Base-by-base conservation (phyloP, 176 grass and related monocot species). In the Raddia distichophylla region DNA sequence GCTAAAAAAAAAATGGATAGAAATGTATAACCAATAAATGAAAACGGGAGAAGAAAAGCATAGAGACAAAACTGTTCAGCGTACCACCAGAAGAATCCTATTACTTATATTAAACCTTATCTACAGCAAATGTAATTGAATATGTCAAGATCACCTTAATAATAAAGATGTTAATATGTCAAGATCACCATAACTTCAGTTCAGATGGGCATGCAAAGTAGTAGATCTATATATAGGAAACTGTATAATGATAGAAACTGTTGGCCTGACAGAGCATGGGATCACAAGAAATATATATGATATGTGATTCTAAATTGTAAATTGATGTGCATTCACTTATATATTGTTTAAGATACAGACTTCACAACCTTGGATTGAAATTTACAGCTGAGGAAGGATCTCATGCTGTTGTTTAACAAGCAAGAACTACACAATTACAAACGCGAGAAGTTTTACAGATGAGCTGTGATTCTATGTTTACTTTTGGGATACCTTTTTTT, bases 101-200 rank as follows among this genome's bases (percentile, higher is more conserved):
- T 80, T 59, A 1, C 63, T 22, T 56, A 22, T 63, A 63, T 49
- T 58, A 75, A 69, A 69, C 17, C 56, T 73, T 33, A 61, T 79
- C n/a, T 0, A n/a, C 1, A 6, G 14, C 5, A 3, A 73, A 13
- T 68, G 5, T 63, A 47, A 62, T 80, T 80, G 11, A 75, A 75
- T 82, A 77, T 59, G 22, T 15, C 45, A 3, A 48, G 22, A 62
- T 35, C n/a, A 47, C 0, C 1, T 4, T 55, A 14, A 81, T 53
- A 67, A 67, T 66, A 75, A 79, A 52, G 7, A 79, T 54, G 27
- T 1, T 45, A 59, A 46, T 61, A 45, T n/a, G n/a, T n/a, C n/a
- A n/a, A n/a, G n/a, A n/a, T n/a, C n/a, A 17, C 75, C 75, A 80
- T 75, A 68, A 80, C 33, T 74, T 88, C 44, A 67, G 13, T 74